Base-by-base conservation (phyloP, 805 yeast genomes). In the Ogataea nonfermentans region DNA sequence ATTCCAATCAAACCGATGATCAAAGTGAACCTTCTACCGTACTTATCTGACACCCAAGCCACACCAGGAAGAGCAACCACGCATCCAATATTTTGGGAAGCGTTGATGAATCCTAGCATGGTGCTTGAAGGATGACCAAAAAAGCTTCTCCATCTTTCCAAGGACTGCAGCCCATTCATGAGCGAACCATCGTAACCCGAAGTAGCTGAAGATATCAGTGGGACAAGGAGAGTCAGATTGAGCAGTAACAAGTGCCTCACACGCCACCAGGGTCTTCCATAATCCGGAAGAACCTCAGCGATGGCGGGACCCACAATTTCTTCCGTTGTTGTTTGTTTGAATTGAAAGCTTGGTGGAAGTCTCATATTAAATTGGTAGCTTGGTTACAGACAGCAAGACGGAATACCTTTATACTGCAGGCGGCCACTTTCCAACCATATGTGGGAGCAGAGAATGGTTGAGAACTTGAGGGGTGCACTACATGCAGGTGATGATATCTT, bases 1-100 rank as follows among this genome's bases (percentile, higher is more conserved):
- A 81, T 74, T 33, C 78, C 66, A 12, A 67, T 12, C 32, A 77
- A 63, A 10, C 89, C 88, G 15, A 65, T 33, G 16, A 71, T 49
- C 24, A 81, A 68, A 40, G 74, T 53, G 15, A 76, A 76, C 57
- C 78, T 76, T 63, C 91, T 77, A 29, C 91, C 90, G 32, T 67
- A 51, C 15, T 36, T 43, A 62, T 55, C 70, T 61, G 63, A 77
- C 59, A 44, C 74, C 77, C 34, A 54, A 57, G 35, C 48, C 20
- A 61, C 40, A 9, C 40, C 11, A 3, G 54, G 48, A 6, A 63
- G 44, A 6, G 62, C 49, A n/a, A 63, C 33, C 13, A 68, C 31
- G 31, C 47, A 48, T 38, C 76, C 76, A 41, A 65, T 63, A 42
- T 52, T 54, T 17, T 57, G 59, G 43, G 68, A 68, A 34, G 65